Evolutionary conservation across 306 rosid genomes (phyloP), one percentile per base, ranked within the genome.

Genomic region (Cicer arietinum): DNA sequence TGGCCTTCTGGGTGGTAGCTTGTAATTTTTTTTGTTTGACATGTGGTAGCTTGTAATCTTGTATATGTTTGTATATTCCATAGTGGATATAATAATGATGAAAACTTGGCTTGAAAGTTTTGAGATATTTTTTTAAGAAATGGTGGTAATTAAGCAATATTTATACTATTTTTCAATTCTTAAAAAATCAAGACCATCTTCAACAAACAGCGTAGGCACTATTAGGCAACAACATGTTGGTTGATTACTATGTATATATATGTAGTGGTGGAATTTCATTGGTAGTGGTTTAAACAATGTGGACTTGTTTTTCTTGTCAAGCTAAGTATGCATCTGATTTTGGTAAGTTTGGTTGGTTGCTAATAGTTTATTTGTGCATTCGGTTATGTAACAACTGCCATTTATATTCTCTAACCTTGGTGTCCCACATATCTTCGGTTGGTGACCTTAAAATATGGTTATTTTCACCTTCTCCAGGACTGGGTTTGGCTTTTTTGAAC

Each of bases 21-120:
- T 53, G 75, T 25, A 25, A 25, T 22, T 22, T 22, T 22, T 22
- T 22, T 22, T 22, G 1, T 22, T 22, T 22, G 25, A 22, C 25
- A 22, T 22, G 1, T 0, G 1, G 25, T 22, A 22, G 25, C 25
- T 22, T 22, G 62, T 57, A 10, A 57, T 57, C 3, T 57, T 22
- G 13, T 10, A 22, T 0, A 57, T 25, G 41, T 58, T 58, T 58
- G 9, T 6, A 58, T 12, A 69, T 35, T 25, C 1, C 7, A 10
- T 42, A 13, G 53, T 79, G 71, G 54, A 67, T 13, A 71, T 13
- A 82, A 80, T 22, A 79, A 83, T 87, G 74, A 86, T 77, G 87
- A 64, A 85, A 84, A 45, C 92, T 86, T 90, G 40, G 88, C 90
- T 90, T 90, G 40, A 81, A 90, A 88, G 92, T 64, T 73, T 76